Base-by-base conservation (phyloP, 192 early-diverging fungal genomes). In the Dispira parvispora region DNA sequence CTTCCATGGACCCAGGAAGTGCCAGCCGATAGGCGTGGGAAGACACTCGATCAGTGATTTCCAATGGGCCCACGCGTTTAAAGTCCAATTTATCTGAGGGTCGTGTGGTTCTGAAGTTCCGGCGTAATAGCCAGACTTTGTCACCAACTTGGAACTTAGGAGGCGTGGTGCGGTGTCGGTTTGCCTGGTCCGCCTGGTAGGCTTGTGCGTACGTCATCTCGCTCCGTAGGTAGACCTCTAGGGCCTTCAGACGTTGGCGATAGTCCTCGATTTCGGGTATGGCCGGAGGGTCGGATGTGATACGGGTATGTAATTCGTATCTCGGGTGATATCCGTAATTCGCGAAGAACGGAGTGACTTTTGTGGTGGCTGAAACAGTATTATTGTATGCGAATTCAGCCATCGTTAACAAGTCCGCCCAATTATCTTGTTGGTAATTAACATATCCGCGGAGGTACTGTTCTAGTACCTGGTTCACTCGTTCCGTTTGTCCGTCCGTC, bases 351-450 rank as follows among this genome's bases (percentile, higher is more conserved):
- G 70, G 70, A 43, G 46, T 65, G n/a, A 9, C 63, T 1, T 27
- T 71, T 71, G 20, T 71, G 68, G 2, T 57, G 63, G 4, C 56
- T n/a, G n/a, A n/a, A n/a, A n/a, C n/a, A n/a, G n/a, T n/a, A n/a
- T n/a, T n/a, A n/a, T n/a, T n/a, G n/a, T n/a, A n/a, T n/a, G n/a
- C n/a, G n/a, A n/a, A n/a, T n/a, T n/a, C n/a, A n/a, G n/a, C n/a
- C n/a, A n/a, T 8, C 1, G 69, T 62, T 3, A 71, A 63, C 9
- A 65, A 47, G 11, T 66, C 62, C 0, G 26, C 32, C 72, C 73
- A 73, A 27, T 75, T 66, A 63, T 72, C 72, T 32, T 74, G 72
- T 2, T 76, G 49, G 46, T 76, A 61, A 9, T 2, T 1, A 23
- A 0, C 0, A 62, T 52, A 65, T 44, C 43, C n/a, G 5, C 69